Base-by-base conservation (phyloP, 768 basidiomycete species). In the Mycena alexandri region DNA sequence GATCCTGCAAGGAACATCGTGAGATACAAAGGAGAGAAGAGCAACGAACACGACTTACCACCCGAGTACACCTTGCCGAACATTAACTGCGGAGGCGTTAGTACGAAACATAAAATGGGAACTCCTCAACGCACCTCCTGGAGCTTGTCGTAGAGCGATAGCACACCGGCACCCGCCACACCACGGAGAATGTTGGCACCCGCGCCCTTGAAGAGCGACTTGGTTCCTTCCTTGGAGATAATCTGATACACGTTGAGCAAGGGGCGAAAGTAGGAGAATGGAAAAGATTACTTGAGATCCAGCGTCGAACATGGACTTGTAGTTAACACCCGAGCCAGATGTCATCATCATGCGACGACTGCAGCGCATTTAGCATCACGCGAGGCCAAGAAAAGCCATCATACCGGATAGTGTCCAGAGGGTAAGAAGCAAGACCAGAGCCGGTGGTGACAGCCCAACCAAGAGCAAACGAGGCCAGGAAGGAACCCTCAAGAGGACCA, bases 301-400 rank as follows among this genome's bases (percentile, higher is more conserved):
- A 78, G 96, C 96, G 77, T 99, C 96, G 81, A 97, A 92, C 96
- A 98, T 98, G 74, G 93, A 94, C 88, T 96, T 97, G 92, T 99
- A 99, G 91, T 98, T 96, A 68, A 92, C 90, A 75, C 89, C 88
- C 75, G 90, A 92, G 75, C 97, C 98, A 24, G 97, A 98, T 42
- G 98, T 99, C 97, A 99, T 99, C 98, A 99, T 99, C 98, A 99
- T 99, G 75, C 98, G 95, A 92, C 98, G 96, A 92, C 97, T 96
- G 74, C 14, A 74, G 75, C 22, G 75, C 74, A 14, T 73, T 81
- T 70, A 68, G 72, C 54, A 29, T 64, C 19, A 61, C 48, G 25
- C 13, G 12, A 16, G 9, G 38, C 75, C 68, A 58, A 62, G 55
- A 7, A 50, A 24, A 47, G 33, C 6, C 29, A 55, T 81, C 86